A percentile compares a stretch with the other conserved stretches of the same genome.
Conservation (phyloP, 345 rosid species). For the Odontarrhena argentea region DNA sequence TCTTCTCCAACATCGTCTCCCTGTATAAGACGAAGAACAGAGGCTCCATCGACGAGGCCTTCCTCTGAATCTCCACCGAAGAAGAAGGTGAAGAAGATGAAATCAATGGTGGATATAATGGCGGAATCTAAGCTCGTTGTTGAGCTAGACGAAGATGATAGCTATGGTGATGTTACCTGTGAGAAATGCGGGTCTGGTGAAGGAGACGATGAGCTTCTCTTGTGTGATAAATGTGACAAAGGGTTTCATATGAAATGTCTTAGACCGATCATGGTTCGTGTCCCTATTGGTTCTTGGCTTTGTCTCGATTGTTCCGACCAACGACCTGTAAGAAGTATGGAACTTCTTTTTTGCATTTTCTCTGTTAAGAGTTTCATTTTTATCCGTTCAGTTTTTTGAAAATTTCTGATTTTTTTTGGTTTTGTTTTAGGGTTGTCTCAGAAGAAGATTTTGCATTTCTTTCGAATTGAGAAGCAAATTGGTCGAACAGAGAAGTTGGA, state of each 20-base stretch:
- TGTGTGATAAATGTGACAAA: slow-evolving; percentile 82
- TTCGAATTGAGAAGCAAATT: slow-evolving; percentile 61
- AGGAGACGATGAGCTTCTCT: slow-evolving; percentile 63
- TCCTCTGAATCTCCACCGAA: slow-evolving; percentile 52
- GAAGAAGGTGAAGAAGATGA: slow-evolving; percentile 43
- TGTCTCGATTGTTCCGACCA: slow-evolving; percentile 71
- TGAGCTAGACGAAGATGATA: slow-evolving; percentile 38
- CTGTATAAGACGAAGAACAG: slow-evolving; percentile 51
- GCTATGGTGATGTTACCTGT: slow-evolving; percentile 55
- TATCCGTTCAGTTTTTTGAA: not conserved
- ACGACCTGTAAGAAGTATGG: slow-evolving; percentile 84
- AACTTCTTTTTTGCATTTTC: not conserved
- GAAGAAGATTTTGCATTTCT: slow-evolving; percentile 80
- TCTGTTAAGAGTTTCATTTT: not conserved
- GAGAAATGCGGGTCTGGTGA: slow-evolving; percentile 80
- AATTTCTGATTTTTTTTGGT: not conserved
- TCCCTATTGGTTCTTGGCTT: slow-evolving; percentile 83
- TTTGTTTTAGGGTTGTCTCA: slow-evolving; percentile 65
- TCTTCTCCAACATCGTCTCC: slow-evolving; percentile 40
- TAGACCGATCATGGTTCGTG: slow-evolving; percentile 76
- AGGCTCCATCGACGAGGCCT: slow-evolving; percentile 45
- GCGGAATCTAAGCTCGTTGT: slow-evolving; percentile 52
- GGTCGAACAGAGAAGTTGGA: slow-evolving; percentile 39
- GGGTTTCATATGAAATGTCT: slow-evolving; percentile 94
- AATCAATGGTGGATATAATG: slow-evolving; percentile 56